A percentile compares a stretch with the other conserved stretches of the same genome.
phyloP scores from a whole-genome alignment of 2,329 filamentous ascomycete genomes.

The Neodidymelliopsis sp. region DNA sequence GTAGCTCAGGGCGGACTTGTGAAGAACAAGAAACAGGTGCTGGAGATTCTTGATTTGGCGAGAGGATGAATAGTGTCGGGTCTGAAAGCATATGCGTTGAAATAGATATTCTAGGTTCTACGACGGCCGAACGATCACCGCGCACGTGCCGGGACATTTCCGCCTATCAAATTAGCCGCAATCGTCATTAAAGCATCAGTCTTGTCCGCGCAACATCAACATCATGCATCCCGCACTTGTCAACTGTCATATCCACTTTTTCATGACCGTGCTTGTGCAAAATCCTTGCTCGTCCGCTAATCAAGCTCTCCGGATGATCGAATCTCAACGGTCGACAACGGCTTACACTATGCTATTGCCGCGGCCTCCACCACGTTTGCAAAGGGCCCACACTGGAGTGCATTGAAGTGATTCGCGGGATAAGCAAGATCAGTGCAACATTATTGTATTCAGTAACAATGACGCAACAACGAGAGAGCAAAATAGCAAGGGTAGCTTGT shows the following conservation, averaged over 20 bases:
- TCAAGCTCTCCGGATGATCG: background rate
- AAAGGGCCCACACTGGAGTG: background rate
- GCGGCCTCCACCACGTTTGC: background rate
- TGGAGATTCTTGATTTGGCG: slow-evolving; percentile 21
- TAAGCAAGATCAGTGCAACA: background rate
- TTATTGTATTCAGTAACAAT: slow-evolving; percentile 1
- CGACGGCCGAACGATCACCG: slow-evolving; percentile 1
- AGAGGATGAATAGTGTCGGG: slow-evolving; percentile 4
- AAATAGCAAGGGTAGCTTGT: background rate
- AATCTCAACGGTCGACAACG: background rate
- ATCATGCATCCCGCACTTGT: background rate
- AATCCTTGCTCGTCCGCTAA: background rate
- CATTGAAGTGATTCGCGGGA: slow-evolving; percentile 1
- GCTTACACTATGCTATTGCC: background rate
- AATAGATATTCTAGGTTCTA: too few relatives aligned
- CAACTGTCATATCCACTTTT: slow-evolving; percentile 3
- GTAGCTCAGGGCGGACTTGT: slow-evolving; percentile 8
- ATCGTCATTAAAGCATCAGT: slow-evolving; percentile 3
- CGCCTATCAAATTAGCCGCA: slow-evolving; percentile 2
- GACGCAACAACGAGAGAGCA: slow-evolving; percentile 1
- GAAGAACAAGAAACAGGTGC: slow-evolving; percentile 17
- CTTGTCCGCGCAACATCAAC: background rate
- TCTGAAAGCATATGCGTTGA: too few relatives aligned
- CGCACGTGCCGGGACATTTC: background rate
- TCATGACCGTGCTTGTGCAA: background rate